Base-by-base conservation (phyloP, 129 eudicot genomes). In the Flaveria bidentis region DNA sequence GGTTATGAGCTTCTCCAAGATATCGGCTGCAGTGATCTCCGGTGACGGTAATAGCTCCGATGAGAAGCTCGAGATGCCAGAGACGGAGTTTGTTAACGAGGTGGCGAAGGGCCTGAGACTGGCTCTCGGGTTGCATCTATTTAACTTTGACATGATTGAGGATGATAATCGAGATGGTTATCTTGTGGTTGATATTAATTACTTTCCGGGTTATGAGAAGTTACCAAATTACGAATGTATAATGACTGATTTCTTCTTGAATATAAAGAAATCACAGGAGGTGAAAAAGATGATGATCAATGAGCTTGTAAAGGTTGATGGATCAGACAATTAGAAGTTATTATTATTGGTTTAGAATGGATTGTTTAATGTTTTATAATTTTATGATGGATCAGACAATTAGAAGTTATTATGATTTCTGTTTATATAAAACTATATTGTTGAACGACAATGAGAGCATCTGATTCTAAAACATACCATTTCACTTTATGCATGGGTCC, bases 131-230 rank as follows among this genome's bases (percentile, higher is more conserved):
- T 67, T 91, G 78, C 78, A 82, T 65, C 73, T 91, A 11, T 88
- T 91, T 63, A 91, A 91, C 66, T 91, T 91, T 17, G 97, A 91
- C 63, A 77, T 91, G 84, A 91, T 91, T 76, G 86, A 78, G 79
- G 92, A 83, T 49, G 78, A 71, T 30, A 80, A 78, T 50, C 8
- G 18, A 0, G 66, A 86, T 33, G 94, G 87, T 33, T 91, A 85
- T 79, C 87, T 86, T 47, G 91, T 91, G 44, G 82, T 91, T 42
- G 97, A 91, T 67, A 88, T 91, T 9, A 88, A 88, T 72, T 88
- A 91, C 65, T 88, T 91, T 60, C 97, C 97, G 11, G 97, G 97
- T 16, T 91, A 91, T 26, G 94, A 90, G 47, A 88, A 88, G 62
- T 76, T 91, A 83, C 92, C 88, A 2, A 2, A 33, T 30, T 88